Base-by-base conservation (phyloP, 169 alveolate genomes). In the Eimeria sp. region DNA sequence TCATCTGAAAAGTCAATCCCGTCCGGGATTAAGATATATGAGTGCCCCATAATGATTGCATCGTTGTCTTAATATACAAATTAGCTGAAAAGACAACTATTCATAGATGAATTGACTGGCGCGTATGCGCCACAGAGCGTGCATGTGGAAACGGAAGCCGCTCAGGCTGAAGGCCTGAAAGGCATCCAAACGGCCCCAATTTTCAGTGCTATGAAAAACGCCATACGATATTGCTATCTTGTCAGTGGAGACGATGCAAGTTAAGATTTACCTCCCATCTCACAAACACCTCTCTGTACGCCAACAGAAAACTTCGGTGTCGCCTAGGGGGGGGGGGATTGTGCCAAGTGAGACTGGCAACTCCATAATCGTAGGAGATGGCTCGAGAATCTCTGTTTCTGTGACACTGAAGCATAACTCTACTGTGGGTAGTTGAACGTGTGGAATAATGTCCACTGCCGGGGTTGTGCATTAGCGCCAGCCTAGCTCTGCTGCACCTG, bases 91-190 rank as follows among this genome's bases (percentile, higher is more conserved):
- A 27, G 45, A 87, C 93, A 87, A 20, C 47, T 22, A 51, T 67
- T 22, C 25, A 40, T 65, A 40, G 54, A 14, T 83, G 47, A 63
- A 27, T 43, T 63, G 13, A 7, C 63, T 40, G 58, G 92, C 93
- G n/a, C 65, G 83, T 63, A 87, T 20, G 82, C 82, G 58, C 78
- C 83, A 27, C 34, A 30, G 49, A 14, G 30, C 45, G 67, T 73
- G 93, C 93, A 87, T 87, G 93, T 87, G 93, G 43, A n/a, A 45
- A 87, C 82, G 54, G 93, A 43, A 87, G 93, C 93, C 93, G 63
- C 47, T 45, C 43, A 45, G 88, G 45, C 67, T 18, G 88, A 47
- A 78, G 82, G 88, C 65, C 58, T 47, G 40, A 25, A 25, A 47
- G 67, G 63, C 65, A 20, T 78, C 65, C 22, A 47, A 47, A 43